Conservation (phyloP, 441 rosid genomes). For the Francoa sonchifolia region DNA sequence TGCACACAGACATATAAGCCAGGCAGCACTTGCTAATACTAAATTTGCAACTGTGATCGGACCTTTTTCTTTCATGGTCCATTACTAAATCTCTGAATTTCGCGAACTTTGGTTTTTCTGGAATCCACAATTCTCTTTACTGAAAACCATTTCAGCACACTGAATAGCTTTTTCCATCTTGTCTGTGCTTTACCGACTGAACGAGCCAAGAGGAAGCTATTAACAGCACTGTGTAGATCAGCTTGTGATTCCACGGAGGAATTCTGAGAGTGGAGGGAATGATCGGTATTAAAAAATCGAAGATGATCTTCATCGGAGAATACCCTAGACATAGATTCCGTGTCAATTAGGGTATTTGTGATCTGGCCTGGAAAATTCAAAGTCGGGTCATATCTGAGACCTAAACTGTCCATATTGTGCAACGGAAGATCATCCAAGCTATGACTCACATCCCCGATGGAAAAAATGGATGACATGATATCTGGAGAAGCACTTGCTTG, state of each 20-base stretch:
- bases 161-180: conserved; percentile 79
- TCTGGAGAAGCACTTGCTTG: conserved; percentile 52
- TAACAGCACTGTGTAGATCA: conserved; percentile 48
- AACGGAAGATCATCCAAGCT: conserved; percentile 47
- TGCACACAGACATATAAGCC: conserved; percentile 14
- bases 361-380: conserved; percentile 36
- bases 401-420: conserved; percentile 39
- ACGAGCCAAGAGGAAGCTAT: conserved; percentile 34
- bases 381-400: conserved; percentile 41
- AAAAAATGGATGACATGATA: conserved; percentile 42
- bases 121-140: conserved; percentile 42
- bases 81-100: conserved; percentile 21
- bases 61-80: not conserved
- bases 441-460: conserved; percentile 30
- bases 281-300: conserved; percentile 32
- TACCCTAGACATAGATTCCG: conserved; percentile 43
- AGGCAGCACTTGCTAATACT: conserved; percentile 11
- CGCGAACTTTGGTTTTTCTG: conserved; percentile 18
- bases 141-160: conserved; percentile 69
- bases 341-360: conserved; percentile 39
- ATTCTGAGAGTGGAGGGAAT: conserved; percentile 23
- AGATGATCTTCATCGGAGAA: conserved; percentile 65
- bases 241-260: conserved; percentile 38
- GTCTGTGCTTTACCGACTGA: conserved; percentile 41
- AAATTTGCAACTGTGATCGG: not conserved